Percentiles rank a stretch among this genome's conserved stretches.
Evolutionary conservation across 148 eudicot genomes (phyloP).

Genomic region (Fagopyrum tataricum): DNA sequence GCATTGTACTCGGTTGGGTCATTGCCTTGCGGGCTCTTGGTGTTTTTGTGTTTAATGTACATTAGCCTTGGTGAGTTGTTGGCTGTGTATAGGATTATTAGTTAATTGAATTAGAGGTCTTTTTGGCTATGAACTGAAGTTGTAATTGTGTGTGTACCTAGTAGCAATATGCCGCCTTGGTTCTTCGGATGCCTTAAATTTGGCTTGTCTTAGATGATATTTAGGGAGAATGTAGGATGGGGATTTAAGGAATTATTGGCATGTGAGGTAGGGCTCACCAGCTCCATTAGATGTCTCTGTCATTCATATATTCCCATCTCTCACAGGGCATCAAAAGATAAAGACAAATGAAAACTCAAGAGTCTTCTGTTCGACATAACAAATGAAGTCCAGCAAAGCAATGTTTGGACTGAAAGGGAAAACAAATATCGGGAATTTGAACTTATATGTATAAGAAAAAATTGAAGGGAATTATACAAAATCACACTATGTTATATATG

Average conservation of each 20-base stretch:
- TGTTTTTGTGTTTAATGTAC: background rate
- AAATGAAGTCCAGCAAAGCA: too few species aligned
- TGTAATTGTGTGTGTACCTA: slow-evolving; percentile 10
- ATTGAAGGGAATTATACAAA: too few species aligned
- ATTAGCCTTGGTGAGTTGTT: background rate
- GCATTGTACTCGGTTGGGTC: background rate
- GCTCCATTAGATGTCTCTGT: slow-evolving; percentile 2
- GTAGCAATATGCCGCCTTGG: slow-evolving; percentile 4
- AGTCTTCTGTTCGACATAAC: background rate
- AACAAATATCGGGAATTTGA: too few species aligned
- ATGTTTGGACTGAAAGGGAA: too few species aligned
- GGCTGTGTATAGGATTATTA: slow-evolving; percentile 1
- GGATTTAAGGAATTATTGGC: slow-evolving; percentile 8
- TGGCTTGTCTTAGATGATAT: background rate
- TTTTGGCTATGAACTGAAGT: background rate
- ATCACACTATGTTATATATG: too few species aligned
- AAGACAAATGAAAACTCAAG: background rate
- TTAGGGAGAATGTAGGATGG: background rate
- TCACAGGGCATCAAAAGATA: background rate
- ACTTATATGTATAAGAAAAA: too few species aligned
- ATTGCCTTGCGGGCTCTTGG: background rate
- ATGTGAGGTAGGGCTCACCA: slow-evolving; percentile 7
- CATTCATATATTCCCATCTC: background rate
- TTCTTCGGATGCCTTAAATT: background rate
- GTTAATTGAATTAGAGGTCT: slow-evolving; percentile 8